These are phyloP conservation scores for Microthlaspi erraticum DNA, from an alignment of 345 rosid species.

Conservation along the genomic window DNA sequence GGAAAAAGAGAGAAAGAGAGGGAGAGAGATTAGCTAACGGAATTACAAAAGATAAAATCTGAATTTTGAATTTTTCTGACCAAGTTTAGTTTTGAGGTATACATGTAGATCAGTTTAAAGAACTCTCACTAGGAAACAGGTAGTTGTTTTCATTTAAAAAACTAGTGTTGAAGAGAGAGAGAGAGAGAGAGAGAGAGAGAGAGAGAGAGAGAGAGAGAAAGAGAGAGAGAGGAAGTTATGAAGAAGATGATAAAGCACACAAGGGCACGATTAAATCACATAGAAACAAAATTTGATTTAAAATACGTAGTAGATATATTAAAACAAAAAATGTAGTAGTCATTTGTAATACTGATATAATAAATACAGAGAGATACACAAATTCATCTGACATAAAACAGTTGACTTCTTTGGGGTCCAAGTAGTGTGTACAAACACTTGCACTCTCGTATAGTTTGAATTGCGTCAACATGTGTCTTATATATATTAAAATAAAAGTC, in stretches of 20 bases:
- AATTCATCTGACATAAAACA: constrained; percentile 20
- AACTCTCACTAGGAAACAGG: constrained; percentile 14
- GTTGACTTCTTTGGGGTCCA: not conserved
- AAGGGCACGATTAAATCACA: constrained; percentile 16
- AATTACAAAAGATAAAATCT: constrained; percentile 3
- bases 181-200: too few species aligned
- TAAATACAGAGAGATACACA: constrained; percentile 13
- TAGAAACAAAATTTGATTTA: not conserved
- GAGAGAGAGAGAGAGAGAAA: too few species aligned
- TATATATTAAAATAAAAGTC: constrained; percentile 6
- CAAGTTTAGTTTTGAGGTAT: constrained; percentile 24
- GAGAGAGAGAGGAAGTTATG: constrained; percentile 1
- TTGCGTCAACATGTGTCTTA: constrained; percentile 4
- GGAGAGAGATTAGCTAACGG: not conserved
- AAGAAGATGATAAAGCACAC: constrained; percentile 20
- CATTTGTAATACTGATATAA: constrained; percentile 11
- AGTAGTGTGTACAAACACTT: constrained; percentile 13
- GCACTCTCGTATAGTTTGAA: constrained; percentile 9
- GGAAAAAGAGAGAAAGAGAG: not conserved
- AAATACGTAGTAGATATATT: not conserved
- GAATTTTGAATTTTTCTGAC: not conserved
- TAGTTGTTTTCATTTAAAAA: constrained; percentile 3
- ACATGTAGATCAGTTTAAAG: constrained; percentile 4
- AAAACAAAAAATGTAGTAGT: not conserved
- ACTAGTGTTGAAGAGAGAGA: constrained; percentile 22